Base-by-base conservation (phyloP, 352 stramenopile species). In the Phytophthora multivora region DNA sequence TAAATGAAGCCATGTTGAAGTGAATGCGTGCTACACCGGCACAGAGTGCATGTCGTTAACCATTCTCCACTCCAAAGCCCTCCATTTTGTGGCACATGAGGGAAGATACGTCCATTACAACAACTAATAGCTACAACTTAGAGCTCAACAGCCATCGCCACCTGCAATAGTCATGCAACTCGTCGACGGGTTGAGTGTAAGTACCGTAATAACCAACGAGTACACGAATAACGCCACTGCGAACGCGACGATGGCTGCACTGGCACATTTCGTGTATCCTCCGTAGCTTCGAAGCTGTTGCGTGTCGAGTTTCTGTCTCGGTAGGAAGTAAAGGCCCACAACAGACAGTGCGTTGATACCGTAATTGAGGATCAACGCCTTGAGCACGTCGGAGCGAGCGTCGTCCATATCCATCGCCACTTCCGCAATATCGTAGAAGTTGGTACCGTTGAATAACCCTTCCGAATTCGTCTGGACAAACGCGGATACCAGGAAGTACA, bases 271-370 rank as follows among this genome's bases (percentile, higher is more conserved):
- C 16, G 74, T 87, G 63, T 86, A 88, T 9, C 80, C 80, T 9
- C 80, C 80, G 39, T 82, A 89, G 35, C 78, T 85, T 18, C 80
- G 78, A 28, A 85, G 33, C 23, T 89, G 80, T 53, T 89, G 80
- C 0, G 73, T 79, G 12, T 88, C 75, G 12, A 89, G 66, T 42
- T 88, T 88, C 36, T 89, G 80, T n/a, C 46, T 38, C 9, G 80
- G 80, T 5, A 89, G 35, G 21, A 87, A 72, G 13, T 56, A 60
- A 0, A 88, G 47, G 0, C 73, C 71, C 15, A 75, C 12, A 8
- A 79, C 50, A 0, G 58, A 51, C 21, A 86, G 25, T 2, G 66
- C 64, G 28, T 86, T 84, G 30, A 86, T 77, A 1, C 58, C 73
- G 31, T 80, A 83, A 30, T 75, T 79, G 11, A 84, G 28, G 1